A percentile compares a stretch with the other conserved stretches of the same genome.
Conservation (phyloP, 2,329 filamentous ascomycete species). For the Passalora sequoiae region DNA sequence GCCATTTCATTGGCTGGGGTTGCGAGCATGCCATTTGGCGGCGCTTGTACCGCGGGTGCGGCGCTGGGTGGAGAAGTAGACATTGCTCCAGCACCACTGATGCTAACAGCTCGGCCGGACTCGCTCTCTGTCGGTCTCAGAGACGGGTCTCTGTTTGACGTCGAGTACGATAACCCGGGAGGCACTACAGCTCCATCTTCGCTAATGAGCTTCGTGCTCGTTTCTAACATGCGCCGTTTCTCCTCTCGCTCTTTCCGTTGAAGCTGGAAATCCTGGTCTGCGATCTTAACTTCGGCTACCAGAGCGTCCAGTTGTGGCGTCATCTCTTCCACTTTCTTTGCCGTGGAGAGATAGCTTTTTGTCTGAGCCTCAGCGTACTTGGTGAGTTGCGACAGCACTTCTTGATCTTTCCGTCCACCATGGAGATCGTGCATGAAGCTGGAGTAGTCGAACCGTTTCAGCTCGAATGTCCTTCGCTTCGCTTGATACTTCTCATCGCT, state of each 20-base stretch:
- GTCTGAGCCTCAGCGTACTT: conserved; percentile 91
- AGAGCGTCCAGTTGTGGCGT: conserved; percentile 86
- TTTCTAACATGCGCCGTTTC: conserved; percentile 83
- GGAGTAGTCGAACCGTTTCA: conserved; percentile 97
- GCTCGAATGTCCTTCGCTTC: conserved; percentile 89
- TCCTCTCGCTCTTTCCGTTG: conserved; percentile 93
- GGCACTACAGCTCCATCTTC: conserved; percentile 30
- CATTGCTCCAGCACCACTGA: conserved; percentile 15
- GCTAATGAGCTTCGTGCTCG: conserved; percentile 59
- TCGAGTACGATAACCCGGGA: conserved; percentile 24
- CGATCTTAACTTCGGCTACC: conserved; percentile 80
- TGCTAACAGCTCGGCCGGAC: conserved; percentile 21
- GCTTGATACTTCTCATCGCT: conserved; percentile 95
- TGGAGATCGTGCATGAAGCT: conserved; percentile 99
- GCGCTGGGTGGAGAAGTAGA: conserved; percentile 30
- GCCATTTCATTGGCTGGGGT: conserved; percentile 17
- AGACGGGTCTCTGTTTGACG: conserved; percentile 23
- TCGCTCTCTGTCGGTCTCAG: conserved; percentile 23
- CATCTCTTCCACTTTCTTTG: conserved; percentile 81
- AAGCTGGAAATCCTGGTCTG: conserved; percentile 95
- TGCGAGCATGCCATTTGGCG: conserved; percentile 21
- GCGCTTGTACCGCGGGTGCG: conserved; percentile 21
- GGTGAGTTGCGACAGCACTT: conserved; percentile 89
- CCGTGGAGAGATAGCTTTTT: conserved; percentile 70
- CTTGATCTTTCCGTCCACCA: conserved; percentile 95